Conservation (phyloP, 179 eudicot species). For the Spinacia oleracea region DNA sequence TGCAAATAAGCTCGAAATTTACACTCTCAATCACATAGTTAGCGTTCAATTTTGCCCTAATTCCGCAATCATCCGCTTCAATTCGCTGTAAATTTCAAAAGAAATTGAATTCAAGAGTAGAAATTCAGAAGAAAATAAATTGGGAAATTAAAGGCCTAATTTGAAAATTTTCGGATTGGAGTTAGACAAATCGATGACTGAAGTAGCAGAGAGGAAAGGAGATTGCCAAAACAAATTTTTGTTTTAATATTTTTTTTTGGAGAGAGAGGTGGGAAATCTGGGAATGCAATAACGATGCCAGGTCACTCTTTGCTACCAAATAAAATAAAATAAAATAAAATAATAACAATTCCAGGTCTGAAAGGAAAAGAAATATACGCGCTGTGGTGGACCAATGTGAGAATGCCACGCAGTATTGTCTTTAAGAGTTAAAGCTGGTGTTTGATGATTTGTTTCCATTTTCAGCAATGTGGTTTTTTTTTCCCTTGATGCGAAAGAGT, state of each 20-base stretch:
- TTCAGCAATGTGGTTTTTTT: not conserved
- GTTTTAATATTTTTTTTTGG: not conserved
- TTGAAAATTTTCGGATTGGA: not conserved
- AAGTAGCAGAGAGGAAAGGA: not conserved
- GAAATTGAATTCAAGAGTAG: not conserved
- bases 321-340: no score
- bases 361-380: not conserved
- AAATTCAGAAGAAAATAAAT: no score
- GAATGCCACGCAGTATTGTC: not conserved
- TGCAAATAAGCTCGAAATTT: not conserved
- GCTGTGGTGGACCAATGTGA: not conserved
- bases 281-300: not conserved
- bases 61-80: not conserved
- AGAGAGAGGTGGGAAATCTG: not conserved
- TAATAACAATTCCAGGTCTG: conserved; percentile 1
- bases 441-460: not conserved
- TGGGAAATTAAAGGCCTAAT: not conserved
- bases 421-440: not conserved
- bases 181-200: not conserved
- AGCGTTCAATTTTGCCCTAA: conserved; percentile 7
- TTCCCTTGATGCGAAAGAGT: no score
- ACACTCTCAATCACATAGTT: not conserved
- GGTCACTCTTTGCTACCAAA: no score
- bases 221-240: not conserved
- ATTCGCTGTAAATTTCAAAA: not conserved